Base-by-base conservation (phyloP, 768 basidiomycete genomes). In the Pisolithus microcarpus region DNA sequence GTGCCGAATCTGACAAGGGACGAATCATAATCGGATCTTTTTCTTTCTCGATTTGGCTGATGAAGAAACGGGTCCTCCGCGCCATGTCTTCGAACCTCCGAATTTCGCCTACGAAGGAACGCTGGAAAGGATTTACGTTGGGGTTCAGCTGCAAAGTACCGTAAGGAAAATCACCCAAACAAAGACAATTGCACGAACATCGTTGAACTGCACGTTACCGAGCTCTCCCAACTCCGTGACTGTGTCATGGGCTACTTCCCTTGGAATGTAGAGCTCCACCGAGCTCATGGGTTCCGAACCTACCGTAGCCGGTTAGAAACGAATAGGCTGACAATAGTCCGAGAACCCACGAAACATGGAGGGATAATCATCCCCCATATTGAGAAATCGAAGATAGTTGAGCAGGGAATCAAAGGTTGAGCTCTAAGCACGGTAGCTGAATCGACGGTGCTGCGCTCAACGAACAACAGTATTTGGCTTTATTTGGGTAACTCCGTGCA, bases 211-310 rank as follows among this genome's bases (percentile, higher is more conserved):
- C 24, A 98, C 87, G 69, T 95, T 79, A 43, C 94, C 92, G 40
- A 97, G 82, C 69, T 96, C 92, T 58, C 91, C 96, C 16, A 99
- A 82, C 66, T 95, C 92, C 48, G 87, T 84, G 54, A 97, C 91
- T 43, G 95, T 91, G 65, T 97, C 92, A 68, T 99, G 96, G 26
- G 94, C 91, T 54, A 95, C 91, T 77, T 99, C 96, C 37, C 89
- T 87, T 40, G 95, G 96, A 59, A 97, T 87, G 65, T 92, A 94
- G 62, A 99, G 84, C 76, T 97, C 92, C 56, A 95, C 88, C 72
- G 94, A 75, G 77, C 92, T 95, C 94, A 97, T 97, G 75, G 84
- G 80, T 74, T 96, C 94, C 78, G 94, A 97, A 52, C 90, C 93
- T 96, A 44, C 23, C 40, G 40, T 48, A 48, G 5, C 39, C 54